These are phyloP conservation scores for Bimuria novae-zelandiae DNA, from an alignment of 2,329 filamentous ascomycete genomes.

Conservation along the genomic window DNA sequence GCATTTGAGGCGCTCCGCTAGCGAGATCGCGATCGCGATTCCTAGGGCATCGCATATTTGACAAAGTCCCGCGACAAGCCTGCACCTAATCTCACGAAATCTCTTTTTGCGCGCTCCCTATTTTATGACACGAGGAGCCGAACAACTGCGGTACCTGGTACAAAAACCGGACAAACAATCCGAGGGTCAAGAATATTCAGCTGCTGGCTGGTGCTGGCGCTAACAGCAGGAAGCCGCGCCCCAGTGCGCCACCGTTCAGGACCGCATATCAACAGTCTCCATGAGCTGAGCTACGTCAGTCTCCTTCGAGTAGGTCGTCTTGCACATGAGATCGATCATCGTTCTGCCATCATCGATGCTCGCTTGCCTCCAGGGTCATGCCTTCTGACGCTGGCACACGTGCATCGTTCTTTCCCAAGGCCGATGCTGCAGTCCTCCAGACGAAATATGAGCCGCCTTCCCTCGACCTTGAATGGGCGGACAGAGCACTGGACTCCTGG, in stretches of 20 bases:
- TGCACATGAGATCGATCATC: background rate
- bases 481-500: constrained; percentile 25
- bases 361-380: too few species aligned
- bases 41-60: too few species aligned
- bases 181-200: background rate
- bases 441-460: constrained; percentile 24
- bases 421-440: constrained; percentile 31
- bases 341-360: background rate
- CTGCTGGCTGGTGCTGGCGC: background rate
- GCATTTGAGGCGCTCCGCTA: too few species aligned
- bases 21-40: too few species aligned
- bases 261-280: background rate
- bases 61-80: too few species aligned
- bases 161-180: background rate
- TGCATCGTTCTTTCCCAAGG: constrained; percentile 25
- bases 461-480: constrained; percentile 27
- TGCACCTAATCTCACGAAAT: too few species aligned
- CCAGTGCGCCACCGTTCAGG: background rate
- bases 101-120: too few species aligned
- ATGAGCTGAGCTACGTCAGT: background rate
- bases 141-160: too few species aligned
- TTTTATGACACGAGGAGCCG: too few species aligned
- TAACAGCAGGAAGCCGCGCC: background rate
- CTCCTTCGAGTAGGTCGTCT: background rate
- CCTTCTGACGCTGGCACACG: background rate